Evolutionary conservation across 495 filamentous ascomycete genomes (phyloP).

Genomic region (Tetracladium setigerum): DNA sequence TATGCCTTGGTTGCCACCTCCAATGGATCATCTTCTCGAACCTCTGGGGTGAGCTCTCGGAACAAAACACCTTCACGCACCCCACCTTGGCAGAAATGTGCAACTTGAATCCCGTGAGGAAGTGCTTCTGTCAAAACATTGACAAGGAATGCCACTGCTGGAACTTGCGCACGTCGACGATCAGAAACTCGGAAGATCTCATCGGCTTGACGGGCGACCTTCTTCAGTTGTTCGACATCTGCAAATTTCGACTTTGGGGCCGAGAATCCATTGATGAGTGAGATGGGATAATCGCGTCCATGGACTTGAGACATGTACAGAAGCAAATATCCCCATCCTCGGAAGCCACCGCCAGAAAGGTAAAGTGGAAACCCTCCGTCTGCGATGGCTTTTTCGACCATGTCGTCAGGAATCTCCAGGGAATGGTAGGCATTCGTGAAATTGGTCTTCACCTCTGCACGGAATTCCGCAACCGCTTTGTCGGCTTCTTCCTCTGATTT

Average conservation of each 20-base stretch:
- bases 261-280: constrained; percentile 66
- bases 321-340: constrained; percentile 65
- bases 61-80: constrained; percentile 62
- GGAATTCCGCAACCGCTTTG: constrained; percentile 32
- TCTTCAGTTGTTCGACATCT: constrained; percentile 39
- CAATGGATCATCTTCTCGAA: constrained; percentile 49
- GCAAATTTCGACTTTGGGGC: constrained; percentile 44
- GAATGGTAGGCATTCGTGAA: constrained; percentile 42
- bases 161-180: constrained; percentile 55
- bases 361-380: constrained; percentile 51
- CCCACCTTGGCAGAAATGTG: constrained; percentile 64
- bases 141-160: constrained; percentile 60
- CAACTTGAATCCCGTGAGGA: constrained; percentile 43
- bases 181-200: constrained; percentile 62
- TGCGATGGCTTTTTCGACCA: constrained; percentile 31
- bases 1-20: constrained; percentile 46
- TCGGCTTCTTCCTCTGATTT: constrained; percentile 24
- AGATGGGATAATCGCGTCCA: constrained; percentile 56
- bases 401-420: constrained; percentile 42
- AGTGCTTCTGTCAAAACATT: constrained; percentile 49
- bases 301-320: constrained; percentile 40
- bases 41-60: constrained; percentile 33
- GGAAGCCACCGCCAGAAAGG: constrained; percentile 64
- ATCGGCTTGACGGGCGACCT: constrained; percentile 27
- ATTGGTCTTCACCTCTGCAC: constrained; percentile 40